phyloP scores from a whole-genome alignment of 208 protist species.

The Trichomonas gallinae region DNA sequence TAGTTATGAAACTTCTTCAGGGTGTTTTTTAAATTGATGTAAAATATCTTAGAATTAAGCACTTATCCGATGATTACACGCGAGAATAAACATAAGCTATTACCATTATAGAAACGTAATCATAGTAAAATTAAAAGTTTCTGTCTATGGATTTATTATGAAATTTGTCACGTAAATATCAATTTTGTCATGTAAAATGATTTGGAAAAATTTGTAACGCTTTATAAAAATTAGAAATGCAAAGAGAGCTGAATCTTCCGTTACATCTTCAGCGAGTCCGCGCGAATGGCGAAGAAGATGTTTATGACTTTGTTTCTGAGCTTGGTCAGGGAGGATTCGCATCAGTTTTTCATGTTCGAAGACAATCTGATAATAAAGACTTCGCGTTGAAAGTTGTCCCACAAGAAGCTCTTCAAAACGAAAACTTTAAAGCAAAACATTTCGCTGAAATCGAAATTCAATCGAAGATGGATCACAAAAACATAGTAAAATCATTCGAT shows the following conservation, averaged over 20 bases:
- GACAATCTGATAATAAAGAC: not conserved
- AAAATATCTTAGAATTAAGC: too few species aligned
- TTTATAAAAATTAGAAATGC: not conserved
- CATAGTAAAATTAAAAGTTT: too few species aligned
- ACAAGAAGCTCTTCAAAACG: not conserved
- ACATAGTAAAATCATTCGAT: not conserved
- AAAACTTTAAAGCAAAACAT: not conserved
- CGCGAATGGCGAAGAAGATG: not conserved
- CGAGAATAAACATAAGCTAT: too few species aligned
- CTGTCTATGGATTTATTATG: too few species aligned
- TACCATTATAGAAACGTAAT: too few species aligned
- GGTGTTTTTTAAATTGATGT: too few species aligned
- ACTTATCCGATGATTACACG: too few species aligned
- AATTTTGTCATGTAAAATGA: too few species aligned
- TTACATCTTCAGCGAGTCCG: not conserved
- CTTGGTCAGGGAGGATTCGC: not conserved
- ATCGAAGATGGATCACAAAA: not conserved
- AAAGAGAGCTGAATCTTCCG: not conserved
- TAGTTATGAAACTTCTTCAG: too few species aligned
- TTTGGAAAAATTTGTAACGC: not conserved
- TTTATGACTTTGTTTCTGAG: not conserved
- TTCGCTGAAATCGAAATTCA: conserved; percentile 7
- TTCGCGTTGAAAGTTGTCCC: not conserved
- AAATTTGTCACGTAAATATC: too few species aligned
- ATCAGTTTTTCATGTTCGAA: not conserved